phyloP scores from a whole-genome alignment of 805 yeast genomes.

The Scheffersomyces stipitis region DNA sequence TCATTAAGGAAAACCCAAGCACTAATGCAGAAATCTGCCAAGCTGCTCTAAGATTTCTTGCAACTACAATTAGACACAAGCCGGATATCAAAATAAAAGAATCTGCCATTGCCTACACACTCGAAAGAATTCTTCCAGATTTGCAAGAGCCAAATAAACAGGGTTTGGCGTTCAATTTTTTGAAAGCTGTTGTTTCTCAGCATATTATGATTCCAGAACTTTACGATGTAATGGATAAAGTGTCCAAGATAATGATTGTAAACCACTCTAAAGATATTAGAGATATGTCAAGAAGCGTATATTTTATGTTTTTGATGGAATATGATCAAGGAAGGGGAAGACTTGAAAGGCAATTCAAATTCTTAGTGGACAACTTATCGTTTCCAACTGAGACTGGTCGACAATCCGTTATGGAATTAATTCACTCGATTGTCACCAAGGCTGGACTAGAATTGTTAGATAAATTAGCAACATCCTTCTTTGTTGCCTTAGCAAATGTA shows the following conservation, averaged over 20 bases:
- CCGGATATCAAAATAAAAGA: conserved; percentile 65
- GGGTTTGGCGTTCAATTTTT: conserved; percentile 81
- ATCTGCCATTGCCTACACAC: conserved; percentile 68
- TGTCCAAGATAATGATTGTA: conserved; percentile 84
- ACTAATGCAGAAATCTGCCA: conserved; percentile 82
- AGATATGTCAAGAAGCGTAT: conserved; percentile 79
- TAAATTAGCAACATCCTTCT: conserved; percentile 71
- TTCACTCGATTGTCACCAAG: conserved; percentile 67
- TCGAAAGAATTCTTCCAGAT: conserved; percentile 78
- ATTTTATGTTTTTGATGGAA: conserved; percentile 84
- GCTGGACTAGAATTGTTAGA: conserved; percentile 58
- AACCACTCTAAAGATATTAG: conserved; percentile 81
- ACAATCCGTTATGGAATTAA: conserved; percentile 84
- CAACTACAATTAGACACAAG: conserved; percentile 70
- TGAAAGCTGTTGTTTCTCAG: conserved; percentile 73
- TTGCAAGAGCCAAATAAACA: conserved; percentile 87
- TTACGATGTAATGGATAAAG: conserved; percentile 81
- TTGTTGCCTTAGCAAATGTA: conserved; percentile 77
- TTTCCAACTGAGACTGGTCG: conserved; percentile 88
- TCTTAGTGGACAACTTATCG: conserved; percentile 73
- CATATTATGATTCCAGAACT: conserved; percentile 82
- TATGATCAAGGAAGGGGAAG: conserved; percentile 91
- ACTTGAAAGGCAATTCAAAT: conserved; percentile 77
- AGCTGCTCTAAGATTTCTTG: conserved; percentile 68
- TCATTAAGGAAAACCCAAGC: conserved; percentile 73